Percentiles rank a stretch among this genome's conserved stretches.
phyloP scores from a whole-genome alignment of 495 filamentous ascomycete species.

The Penicillium riverlandense region DNA sequence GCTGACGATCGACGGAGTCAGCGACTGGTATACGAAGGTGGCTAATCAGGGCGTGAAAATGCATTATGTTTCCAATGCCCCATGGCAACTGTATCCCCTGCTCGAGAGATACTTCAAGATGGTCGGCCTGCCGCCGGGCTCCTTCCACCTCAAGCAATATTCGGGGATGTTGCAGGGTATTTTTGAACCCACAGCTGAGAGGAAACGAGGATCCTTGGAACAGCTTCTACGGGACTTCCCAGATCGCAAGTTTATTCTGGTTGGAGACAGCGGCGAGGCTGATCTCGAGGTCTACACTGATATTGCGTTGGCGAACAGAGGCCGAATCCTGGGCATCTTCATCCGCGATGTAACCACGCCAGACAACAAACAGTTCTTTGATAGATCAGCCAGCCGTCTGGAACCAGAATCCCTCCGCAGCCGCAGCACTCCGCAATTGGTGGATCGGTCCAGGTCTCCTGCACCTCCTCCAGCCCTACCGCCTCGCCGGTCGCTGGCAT shows the following conservation, averaged over 20 bases:
- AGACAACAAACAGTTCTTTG: conserved; percentile 63
- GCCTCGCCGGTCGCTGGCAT: conserved; percentile 21
- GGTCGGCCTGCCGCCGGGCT: conserved; percentile 76
- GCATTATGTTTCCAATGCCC: conserved; percentile 90
- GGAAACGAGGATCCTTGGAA: conserved; percentile 83
- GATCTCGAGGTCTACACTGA: conserved; percentile 98
- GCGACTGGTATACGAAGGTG: conserved; percentile 78
- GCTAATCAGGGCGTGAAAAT: conserved; percentile 73
- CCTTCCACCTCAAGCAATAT: conserved; percentile 93
- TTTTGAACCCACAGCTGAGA: conserved; percentile 92
- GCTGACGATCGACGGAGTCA: conserved; percentile 76
- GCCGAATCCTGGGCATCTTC: conserved; percentile 75
- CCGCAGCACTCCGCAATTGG: conserved; percentile 22
- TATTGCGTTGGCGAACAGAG: conserved; percentile 73
- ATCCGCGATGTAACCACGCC: conserved; percentile 91
- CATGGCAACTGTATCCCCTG: conserved; percentile 92
- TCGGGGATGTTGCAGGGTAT: conserved; percentile 94
- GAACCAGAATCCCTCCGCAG: conserved; percentile 11
- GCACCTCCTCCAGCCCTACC: conserved; percentile 29
- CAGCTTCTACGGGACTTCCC: conserved; percentile 86
- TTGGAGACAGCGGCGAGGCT: conserved; percentile 93
- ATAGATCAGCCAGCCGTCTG: conserved; percentile 50
- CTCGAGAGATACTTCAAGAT: conserved; percentile 73
- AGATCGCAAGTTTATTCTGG: conserved; percentile 77
- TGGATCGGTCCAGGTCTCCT: conserved; percentile 18